These are phyloP conservation scores for Hibiscus syriacus DNA, from an alignment of 345 rosid species.

Conservation along the genomic window DNA sequence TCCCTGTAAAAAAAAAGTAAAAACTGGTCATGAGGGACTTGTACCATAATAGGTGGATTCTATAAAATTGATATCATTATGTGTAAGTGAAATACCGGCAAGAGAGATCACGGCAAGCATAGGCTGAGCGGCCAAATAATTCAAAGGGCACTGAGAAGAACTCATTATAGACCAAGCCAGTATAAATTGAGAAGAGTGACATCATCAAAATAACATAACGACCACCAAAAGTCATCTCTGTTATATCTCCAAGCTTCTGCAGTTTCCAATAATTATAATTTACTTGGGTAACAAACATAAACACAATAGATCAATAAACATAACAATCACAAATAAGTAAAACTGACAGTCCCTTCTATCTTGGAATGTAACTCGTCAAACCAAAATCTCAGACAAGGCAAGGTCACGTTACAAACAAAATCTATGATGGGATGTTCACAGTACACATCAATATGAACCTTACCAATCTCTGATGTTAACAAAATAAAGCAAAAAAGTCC, in stretches of 20 bases:
- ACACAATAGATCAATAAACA: background rate
- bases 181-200: constrained; percentile 88
- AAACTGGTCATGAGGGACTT: constrained; percentile 1
- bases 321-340: background rate
- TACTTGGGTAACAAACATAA: background rate
- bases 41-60: background rate
- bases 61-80: background rate
- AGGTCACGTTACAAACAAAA: background rate
- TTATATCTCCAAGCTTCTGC: constrained; percentile 96
- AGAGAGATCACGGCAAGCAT: constrained; percentile 84
- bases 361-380: background rate
- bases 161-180: constrained; percentile 92
- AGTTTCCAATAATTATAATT: constrained; percentile 12
- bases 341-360: background rate
- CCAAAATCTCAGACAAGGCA: background rate
- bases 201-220: constrained; percentile 93
- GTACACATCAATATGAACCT: background rate
- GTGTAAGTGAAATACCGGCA: constrained; percentile 54
- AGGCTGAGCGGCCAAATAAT: constrained; percentile 78
- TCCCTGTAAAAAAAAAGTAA: constrained; percentile 39
- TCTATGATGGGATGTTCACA: background rate
- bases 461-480: background rate
- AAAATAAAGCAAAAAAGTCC: background rate
- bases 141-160: constrained; percentile 93
- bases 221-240: constrained; percentile 96